Conservation (phyloP, 169 alveolate genomes). For the Prorocentrum cordatum region DNA sequence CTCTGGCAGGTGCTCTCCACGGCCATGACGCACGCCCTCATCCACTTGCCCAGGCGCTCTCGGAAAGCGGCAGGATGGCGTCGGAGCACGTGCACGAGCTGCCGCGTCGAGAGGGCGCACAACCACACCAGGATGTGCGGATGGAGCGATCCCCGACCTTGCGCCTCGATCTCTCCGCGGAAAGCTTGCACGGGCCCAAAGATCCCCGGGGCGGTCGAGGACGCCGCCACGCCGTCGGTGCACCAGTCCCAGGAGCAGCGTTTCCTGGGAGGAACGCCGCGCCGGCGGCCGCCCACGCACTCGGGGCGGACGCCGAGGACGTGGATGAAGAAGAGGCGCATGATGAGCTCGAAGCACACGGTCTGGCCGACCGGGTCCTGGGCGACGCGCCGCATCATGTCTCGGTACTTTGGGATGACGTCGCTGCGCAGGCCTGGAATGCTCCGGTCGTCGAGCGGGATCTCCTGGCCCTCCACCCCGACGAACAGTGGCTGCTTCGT, state of each 20-base stretch:
- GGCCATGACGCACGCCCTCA: too few species aligned
- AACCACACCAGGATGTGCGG: constrained; percentile 13
- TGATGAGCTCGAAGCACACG: not conserved
- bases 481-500: too few species aligned
- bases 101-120: too few species aligned
- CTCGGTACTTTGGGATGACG: constrained; percentile 10
- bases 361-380: constrained; percentile 6
- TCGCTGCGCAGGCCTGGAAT: too few species aligned
- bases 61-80: too few species aligned
- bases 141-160: not conserved
- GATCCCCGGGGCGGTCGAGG: not conserved
- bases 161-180: constrained; percentile 26
- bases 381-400: constrained; percentile 13
- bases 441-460: too few species aligned
- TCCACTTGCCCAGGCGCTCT: too few species aligned
- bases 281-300: not conserved
- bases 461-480: too few species aligned
- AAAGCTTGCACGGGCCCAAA: not conserved
- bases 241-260: not conserved
- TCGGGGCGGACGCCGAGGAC: constrained; percentile 3
- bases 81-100: too few species aligned
- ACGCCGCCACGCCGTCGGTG: not conserved
- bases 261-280: not conserved
- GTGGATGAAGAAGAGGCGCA: not conserved
- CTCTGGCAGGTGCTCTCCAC: too few species aligned